Conservation (phyloP, 2,329 filamentous ascomycete genomes). For the Penicillium occitanis region DNA sequence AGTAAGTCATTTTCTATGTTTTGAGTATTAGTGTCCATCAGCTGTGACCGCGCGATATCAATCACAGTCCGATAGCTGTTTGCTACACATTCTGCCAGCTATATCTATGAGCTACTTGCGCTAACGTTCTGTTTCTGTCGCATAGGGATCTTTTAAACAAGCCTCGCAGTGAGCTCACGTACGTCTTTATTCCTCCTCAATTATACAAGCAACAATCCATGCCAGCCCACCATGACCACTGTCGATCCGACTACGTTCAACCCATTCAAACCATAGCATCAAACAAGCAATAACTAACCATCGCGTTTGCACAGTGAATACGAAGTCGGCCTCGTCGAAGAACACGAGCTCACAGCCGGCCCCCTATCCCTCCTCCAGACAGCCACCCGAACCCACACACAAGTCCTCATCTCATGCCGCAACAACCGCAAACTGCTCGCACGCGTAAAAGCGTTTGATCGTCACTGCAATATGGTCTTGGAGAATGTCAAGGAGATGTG, state of each 20-base stretch:
- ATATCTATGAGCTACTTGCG: conserved; percentile 33
- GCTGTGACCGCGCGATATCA: conserved; percentile 24
- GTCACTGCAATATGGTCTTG: conserved; percentile 98
- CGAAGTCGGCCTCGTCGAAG: conserved; percentile 78
- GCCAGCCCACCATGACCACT: conserved; percentile 11
- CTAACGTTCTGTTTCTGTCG: conserved; percentile 12
- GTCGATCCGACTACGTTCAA: conserved; percentile 4
- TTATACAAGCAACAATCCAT: background rate
- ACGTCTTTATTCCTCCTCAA: conserved; percentile 39
- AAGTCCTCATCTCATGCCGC: conserved; percentile 94
- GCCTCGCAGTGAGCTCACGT: conserved; percentile 89
- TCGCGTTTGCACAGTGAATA: conserved; percentile 66
- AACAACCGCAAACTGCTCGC: conserved; percentile 98
- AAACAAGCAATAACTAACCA: background rate
- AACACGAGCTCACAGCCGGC: conserved; percentile 76
- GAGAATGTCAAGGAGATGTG: conserved; percentile 99
- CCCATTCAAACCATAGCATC: background rate
- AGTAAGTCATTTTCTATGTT: conserved; percentile 52
- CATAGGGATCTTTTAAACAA: conserved; percentile 82
- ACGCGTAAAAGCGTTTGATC: conserved; percentile 96
- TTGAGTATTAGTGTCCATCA: background rate
- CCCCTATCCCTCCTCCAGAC: conserved; percentile 94
- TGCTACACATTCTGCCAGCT: background rate
- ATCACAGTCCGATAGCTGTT: conserved; percentile 18
- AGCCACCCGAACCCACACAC: conserved; percentile 87